Evolutionary conservation across 2,329 filamentous ascomycete species (phyloP), one percentile per base, ranked within the genome.

Genomic region (Fusarium nisikadoi): DNA sequence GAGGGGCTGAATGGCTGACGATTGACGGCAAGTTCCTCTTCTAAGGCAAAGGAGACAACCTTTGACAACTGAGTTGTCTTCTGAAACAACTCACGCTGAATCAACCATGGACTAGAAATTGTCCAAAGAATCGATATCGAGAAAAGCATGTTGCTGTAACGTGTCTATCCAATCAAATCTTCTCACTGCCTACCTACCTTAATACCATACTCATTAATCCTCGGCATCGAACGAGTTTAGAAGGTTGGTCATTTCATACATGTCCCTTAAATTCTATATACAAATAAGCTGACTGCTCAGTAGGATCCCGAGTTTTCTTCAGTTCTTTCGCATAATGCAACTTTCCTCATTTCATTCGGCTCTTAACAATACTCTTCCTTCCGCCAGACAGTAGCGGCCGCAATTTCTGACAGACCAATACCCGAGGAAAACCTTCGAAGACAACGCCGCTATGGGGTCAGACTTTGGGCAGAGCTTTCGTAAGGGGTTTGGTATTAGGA

Each of bases 1-100:
- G 76, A 77, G 76, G 76, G 76, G 76, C 73, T 67, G 70, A 72
- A 73, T 76, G 71, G 75, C 72, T 77, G 75, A 77, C 73, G 45
- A 61, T 73, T 47, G 61, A 66, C 41, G 55, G 68, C 56, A 67
- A 77, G 74, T 71, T 74, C 64, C 74, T 76, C 53, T 66, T 60
- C 47, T 66, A 62, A 69, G 59, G 74, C 62, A 66, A 71, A 68
- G 43, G 66, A 56, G 46, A 50, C 62, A 55, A 31, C 27, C 68
- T 65, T 57, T 77, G 58, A 68, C 61, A 65, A 74, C 68, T 77
- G 61, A 56, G 43, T 61, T 70, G 66, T 73, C 63, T 65, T 62
- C 58, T 57, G 38, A 41, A 43, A 56, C 59, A 60, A 66, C 53
- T 56, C 52, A 33, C 50, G 45, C 49, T 31, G 19, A 60, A 45